Conservation (phyloP, 2,329 filamentous ascomycete species). For the Diaporthe citri region DNA sequence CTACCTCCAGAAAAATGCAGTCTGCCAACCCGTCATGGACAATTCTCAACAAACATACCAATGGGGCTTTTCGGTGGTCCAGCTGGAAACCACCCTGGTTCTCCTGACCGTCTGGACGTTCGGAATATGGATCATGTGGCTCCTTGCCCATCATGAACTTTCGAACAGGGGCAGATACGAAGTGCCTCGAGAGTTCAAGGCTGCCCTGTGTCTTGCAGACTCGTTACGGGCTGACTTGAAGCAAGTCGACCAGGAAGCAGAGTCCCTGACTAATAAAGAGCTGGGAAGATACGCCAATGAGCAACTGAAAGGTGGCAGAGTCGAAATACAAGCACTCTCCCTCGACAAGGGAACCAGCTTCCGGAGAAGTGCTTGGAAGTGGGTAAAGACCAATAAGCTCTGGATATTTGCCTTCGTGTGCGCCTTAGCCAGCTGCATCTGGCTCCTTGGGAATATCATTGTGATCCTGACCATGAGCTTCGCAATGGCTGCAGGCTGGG, state of each 20-base stretch:
- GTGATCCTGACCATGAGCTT: background rate
- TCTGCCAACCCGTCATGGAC: conserved; percentile 11
- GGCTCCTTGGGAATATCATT: background rate
- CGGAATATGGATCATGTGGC: conserved; percentile 42
- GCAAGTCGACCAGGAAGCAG: background rate
- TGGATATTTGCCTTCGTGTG: background rate
- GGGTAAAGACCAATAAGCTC: conserved; percentile 18
- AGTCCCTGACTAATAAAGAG: background rate
- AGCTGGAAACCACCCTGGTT: conserved; percentile 40
- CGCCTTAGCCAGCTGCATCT: background rate
- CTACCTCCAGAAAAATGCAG: background rate
- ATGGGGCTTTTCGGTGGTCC: conserved; percentile 48
- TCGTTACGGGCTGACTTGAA: conserved; percentile 2
- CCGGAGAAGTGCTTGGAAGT: background rate
- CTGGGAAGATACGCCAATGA: background rate
- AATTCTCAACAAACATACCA: conserved; percentile 39
- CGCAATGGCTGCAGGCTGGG: conserved; percentile 19
- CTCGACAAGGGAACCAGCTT: background rate
- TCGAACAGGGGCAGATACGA: conserved; percentile 5
- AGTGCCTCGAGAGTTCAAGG: conserved; percentile 11
- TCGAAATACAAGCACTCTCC: background rate
- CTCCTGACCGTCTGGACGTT: conserved; percentile 42
- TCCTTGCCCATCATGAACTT: conserved; percentile 39
- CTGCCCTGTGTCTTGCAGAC: conserved; percentile 5
- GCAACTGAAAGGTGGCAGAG: conserved; percentile 2